Conservation (phyloP, 2,329 filamentous ascomycete species). For the Fusarium tjaetaba region DNA sequence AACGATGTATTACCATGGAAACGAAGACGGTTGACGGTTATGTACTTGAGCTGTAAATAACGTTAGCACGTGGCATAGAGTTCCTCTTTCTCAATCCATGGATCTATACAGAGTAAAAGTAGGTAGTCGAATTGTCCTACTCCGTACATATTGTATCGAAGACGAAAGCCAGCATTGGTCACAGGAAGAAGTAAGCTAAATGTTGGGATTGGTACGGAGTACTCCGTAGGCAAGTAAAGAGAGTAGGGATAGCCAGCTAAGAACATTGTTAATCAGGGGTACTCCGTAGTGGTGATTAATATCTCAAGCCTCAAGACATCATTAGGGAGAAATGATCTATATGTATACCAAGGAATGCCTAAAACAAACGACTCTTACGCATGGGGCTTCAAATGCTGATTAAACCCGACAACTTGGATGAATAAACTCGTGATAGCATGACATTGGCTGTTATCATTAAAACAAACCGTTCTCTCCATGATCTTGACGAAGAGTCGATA, state of each 20-base stretch:
- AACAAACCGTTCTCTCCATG: background rate
- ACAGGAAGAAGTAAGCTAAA: no score
- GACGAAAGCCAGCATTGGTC: no score
- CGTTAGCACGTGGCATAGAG: background rate
- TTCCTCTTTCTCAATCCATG: background rate
- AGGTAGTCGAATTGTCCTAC: no score
- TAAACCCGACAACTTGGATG: no score
- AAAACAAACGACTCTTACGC: background rate
- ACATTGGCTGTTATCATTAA: background rate
- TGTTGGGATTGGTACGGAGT: background rate
- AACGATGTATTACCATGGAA: background rate
- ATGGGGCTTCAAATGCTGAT: background rate
- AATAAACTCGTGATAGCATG: background rate
- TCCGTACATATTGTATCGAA: background rate
- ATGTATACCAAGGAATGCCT: background rate
- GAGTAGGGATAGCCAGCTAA: background rate
- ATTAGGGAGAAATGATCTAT: background rate
- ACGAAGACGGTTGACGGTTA: background rate
- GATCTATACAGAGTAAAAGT: background rate
- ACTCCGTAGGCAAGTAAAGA: background rate
- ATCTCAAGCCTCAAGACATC: background rate
- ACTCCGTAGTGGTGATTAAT: background rate
- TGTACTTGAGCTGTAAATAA: background rate
- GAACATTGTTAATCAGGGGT: background rate
- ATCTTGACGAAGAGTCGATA: background rate